These are phyloP conservation scores for Coelastrella sp. DNA, from an alignment of 139 green algal species.

Conservation along the genomic window DNA sequence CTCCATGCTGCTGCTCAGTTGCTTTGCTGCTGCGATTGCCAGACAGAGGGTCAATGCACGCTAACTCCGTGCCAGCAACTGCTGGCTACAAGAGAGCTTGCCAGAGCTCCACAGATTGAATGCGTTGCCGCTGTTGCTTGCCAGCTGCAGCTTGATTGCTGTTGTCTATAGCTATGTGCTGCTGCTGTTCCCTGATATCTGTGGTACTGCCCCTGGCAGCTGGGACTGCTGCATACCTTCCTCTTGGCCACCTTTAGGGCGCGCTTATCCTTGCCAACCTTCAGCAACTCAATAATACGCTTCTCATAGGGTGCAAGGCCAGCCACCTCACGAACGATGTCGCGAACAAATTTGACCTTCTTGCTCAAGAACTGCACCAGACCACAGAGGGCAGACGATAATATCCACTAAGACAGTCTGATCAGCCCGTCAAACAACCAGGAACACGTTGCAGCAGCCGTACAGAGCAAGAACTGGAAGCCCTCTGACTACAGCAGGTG, in stretches of 20 bases:
- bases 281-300: conserved; percentile 95
- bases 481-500: background rate
- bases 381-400: background rate
- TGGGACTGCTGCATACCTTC: conserved; percentile 79
- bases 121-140: background rate
- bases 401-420: background rate
- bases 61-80: no score
- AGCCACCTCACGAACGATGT: conserved; percentile 93
- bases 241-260: conserved; percentile 97
- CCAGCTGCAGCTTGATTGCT: background rate
- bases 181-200: background rate
- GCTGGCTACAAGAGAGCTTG: no score
- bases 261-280: conserved; percentile 97
- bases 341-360: conserved; percentile 90
- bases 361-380: conserved; percentile 81
- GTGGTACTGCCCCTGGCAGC: background rate
- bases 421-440: background rate
- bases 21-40: no score
- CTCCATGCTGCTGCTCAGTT: no score
- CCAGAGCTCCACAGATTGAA: no score
- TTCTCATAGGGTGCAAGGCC: conserved; percentile 97
- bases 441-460: background rate
- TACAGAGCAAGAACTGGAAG: background rate
- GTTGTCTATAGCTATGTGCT: background rate
- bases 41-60: no score